Base-by-base conservation (phyloP, 345 rosid genomes). In the Erodium maritimum region DNA sequence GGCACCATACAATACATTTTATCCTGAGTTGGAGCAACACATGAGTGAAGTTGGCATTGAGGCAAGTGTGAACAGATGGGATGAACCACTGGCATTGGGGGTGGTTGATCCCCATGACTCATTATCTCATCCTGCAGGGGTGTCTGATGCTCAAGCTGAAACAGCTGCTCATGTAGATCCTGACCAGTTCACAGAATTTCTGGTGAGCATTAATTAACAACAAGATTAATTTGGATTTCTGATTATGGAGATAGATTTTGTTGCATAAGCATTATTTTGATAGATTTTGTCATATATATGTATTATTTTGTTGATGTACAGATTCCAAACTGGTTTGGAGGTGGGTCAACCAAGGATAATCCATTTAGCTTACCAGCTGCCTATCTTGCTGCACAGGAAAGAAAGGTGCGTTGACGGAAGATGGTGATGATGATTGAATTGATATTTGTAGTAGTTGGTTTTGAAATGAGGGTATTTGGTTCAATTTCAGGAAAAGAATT, bases 71-170 rank as follows among this genome's bases (percentile, higher is more conserved):
- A 94, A 90, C 80, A 81, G 75, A 71, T 94, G 99, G 99, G 80
- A 87, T 76, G 90, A 87, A 70, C 87, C 93, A 53, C 74, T 90
- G 76, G 71, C 89, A 50, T 71, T 90, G 67, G 99, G 97, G 71
- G 77, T 79, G 57, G 81, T 87, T 68, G 99, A 90, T 79, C 95
- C 96, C 14, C 99, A 94, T 23, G 99, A 94, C 67, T 94, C 97
- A 21, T 65, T 87, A 50, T 82, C 96, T 61, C 97, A 94, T 82
- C 93, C 99, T 56, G 99, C 99, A 1, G 99, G 99, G 23, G 90
- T 82, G 14, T 86, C 97, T 61, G 99, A 90, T 73, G 81, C 79
- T 68, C 97, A 85, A 73, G 79, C 97, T 21, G 97, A 94, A 74
- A 70, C 95, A 69, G 96, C 97, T 21, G 56, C 84, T 23, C 79